Evolutionary conservation across 2,329 filamentous ascomycete species (phyloP).

Genomic region (Juglanconis juglandina): DNA sequence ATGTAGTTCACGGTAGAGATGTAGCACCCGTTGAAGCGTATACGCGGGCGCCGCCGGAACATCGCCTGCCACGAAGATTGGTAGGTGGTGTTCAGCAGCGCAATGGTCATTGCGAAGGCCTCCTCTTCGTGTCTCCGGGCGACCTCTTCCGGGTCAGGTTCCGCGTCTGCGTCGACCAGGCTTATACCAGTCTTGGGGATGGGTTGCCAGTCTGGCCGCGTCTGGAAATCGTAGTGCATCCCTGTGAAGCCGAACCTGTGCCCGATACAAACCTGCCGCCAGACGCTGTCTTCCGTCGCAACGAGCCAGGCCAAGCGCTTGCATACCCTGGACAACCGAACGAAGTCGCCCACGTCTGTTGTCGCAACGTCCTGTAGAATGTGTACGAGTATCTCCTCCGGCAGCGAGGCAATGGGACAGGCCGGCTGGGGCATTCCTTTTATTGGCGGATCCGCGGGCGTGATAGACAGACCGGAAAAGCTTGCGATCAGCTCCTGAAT

Average conservation of each 20-base stretch:
- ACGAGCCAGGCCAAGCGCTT: constrained; percentile 84
- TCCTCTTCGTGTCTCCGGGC: constrained; percentile 30
- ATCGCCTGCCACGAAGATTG: constrained; percentile 60
- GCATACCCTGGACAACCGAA: constrained; percentile 75
- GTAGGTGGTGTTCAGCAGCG: constrained; percentile 45
- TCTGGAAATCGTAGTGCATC: constrained; percentile 79
- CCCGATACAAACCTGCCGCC: constrained; percentile 72
- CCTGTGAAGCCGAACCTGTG: constrained; percentile 71
- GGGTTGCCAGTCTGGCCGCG: constrained; percentile 54
- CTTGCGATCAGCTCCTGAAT: constrained; percentile 69
- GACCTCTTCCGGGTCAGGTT: constrained; percentile 34
- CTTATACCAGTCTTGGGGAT: constrained; percentile 26
- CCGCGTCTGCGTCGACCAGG: constrained; percentile 22
- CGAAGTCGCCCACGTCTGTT: constrained; percentile 72
- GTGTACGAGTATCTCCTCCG: constrained; percentile 79
- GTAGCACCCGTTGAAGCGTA: constrained; percentile 94
- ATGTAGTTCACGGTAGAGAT: constrained; percentile 96
- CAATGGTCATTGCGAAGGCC: constrained; percentile 34
- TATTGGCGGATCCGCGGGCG: constrained; percentile 62
- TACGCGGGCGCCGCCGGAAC: constrained; percentile 77
- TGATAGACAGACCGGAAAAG: constrained; percentile 69
- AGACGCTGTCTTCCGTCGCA: constrained; percentile 78
- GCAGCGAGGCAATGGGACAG: constrained; percentile 75
- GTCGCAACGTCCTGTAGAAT: constrained; percentile 71
- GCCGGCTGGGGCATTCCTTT: constrained; percentile 70